A percentile compares a stretch with the other conserved stretches of the same genome.
Conservation (phyloP, 441 rosid genomes). For the Gossypium gossypioides region DNA sequence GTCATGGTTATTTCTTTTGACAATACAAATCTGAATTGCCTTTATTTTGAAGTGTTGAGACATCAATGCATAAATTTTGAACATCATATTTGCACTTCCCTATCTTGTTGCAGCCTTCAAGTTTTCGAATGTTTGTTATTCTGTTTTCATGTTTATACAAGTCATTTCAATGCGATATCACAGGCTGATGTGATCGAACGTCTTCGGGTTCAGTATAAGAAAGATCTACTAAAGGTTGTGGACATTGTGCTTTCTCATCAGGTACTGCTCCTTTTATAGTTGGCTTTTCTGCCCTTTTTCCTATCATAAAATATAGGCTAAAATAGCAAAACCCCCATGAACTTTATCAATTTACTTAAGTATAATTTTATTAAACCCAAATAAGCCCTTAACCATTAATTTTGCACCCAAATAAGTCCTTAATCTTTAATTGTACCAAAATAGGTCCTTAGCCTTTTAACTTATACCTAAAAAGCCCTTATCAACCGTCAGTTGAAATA, state of each 20-base stretch:
- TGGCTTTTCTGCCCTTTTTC: conserved; percentile 18
- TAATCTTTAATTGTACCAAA: neutral
- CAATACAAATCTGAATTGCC: neutral
- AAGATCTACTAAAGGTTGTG: conserved; percentile 84
- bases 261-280: conserved; percentile 37
- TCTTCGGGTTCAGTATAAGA: conserved; percentile 89
- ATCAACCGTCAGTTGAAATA: neutral
- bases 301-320: neutral
- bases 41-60: neutral
- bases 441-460: neutral
- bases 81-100: neutral
- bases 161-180: conserved; percentile 4
- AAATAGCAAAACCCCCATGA: neutral
- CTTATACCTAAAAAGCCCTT: neutral
- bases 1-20: neutral
- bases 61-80: neutral
- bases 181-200: conserved; percentile 99
- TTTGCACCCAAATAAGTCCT: neutral
- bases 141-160: neutral
- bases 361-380: neutral
- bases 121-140: neutral
- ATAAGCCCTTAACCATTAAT: neutral
- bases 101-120: neutral
- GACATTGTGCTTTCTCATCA: conserved; percentile 99
- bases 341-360: neutral